Percentiles rank a stretch among this genome's conserved stretches.
phyloP scores from a whole-genome alignment of 2,329 filamentous ascomycete genomes.

The Clonostachys rhizophaga region DNA sequence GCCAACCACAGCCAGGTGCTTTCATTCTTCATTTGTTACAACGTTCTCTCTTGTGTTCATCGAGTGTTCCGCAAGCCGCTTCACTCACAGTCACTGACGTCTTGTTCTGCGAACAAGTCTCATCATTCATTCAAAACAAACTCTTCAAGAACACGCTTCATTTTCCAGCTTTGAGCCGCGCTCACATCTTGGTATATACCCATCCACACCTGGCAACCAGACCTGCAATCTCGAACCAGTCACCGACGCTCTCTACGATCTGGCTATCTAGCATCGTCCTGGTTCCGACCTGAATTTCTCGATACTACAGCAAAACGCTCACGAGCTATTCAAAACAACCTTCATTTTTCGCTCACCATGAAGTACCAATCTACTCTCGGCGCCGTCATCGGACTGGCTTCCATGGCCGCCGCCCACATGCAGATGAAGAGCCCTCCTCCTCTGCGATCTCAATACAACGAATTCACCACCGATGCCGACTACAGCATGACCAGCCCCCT shows the following conservation, averaged over 20 bases:
- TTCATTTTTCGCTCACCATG: too few relatives aligned
- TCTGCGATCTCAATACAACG: constrained; percentile 48
- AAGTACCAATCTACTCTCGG: constrained; percentile 18
- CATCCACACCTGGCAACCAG: not conserved
- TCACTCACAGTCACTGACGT: not conserved
- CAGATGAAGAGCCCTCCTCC: constrained; percentile 48
- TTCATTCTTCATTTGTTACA: not conserved
- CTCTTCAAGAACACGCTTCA: not conserved
- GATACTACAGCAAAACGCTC: too few relatives aligned
- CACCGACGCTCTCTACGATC: too few relatives aligned
- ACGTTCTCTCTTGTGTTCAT: not conserved
- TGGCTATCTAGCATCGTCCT: too few relatives aligned
- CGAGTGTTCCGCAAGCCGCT: not conserved
- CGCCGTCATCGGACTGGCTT: constrained; percentile 32
- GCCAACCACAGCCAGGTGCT: constrained; percentile 1
- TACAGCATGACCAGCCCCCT: constrained; percentile 71
- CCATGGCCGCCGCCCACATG: constrained; percentile 49
- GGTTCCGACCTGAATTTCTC: too few relatives aligned
- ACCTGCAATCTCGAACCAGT: not conserved
- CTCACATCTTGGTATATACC: not conserved
- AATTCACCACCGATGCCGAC: constrained; percentile 49
- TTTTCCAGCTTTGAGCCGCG: not conserved
- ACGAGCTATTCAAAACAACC: too few relatives aligned
- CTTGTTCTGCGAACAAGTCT: constrained; percentile 2
- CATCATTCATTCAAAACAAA: not conserved